These are phyloP conservation scores for Yarrowia osloensis DNA, from an alignment of 805 yeast species.

Conservation along the genomic window DNA sequence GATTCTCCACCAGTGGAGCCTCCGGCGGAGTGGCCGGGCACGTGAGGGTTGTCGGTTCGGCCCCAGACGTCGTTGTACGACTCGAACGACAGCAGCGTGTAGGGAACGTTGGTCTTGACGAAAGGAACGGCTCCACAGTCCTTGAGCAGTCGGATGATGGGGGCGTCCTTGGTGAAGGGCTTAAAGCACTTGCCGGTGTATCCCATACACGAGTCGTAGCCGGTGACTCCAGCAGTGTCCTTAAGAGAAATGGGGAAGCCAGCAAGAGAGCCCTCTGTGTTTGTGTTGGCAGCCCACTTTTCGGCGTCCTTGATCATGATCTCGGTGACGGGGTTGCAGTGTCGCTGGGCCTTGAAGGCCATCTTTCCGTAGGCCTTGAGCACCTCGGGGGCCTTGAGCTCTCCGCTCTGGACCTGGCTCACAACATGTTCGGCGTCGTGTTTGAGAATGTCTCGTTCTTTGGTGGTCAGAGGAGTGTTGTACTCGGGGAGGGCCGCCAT, in stretches of 20 bases:
- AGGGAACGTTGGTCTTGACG: constrained; percentile 59
- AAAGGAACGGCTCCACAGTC: constrained; percentile 59
- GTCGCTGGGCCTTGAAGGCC: constrained; percentile 64
- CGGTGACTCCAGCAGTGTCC: constrained; percentile 55
- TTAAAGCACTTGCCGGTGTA: constrained; percentile 49
- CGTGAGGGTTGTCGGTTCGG: constrained; percentile 52
- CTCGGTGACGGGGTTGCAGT: constrained; percentile 57
- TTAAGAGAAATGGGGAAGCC: constrained; percentile 66
- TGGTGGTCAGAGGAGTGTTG: constrained; percentile 43
- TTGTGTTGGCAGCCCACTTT: constrained; percentile 55
- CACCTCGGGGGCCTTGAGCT: constrained; percentile 53
- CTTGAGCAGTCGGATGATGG: constrained; percentile 48
- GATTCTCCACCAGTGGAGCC: constrained; percentile 61
- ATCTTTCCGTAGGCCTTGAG: constrained; percentile 65
- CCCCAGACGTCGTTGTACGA: constrained; percentile 60
- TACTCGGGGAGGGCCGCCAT: constrained; percentile 45
- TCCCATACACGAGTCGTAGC: constrained; percentile 56
- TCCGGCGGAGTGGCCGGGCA: constrained; percentile 51
- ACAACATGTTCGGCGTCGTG: constrained; percentile 49
- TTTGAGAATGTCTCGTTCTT: constrained; percentile 45
- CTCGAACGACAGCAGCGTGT: constrained; percentile 57
- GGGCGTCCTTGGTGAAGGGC: constrained; percentile 47
- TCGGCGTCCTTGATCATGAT: constrained; percentile 68
- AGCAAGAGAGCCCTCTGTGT: constrained; percentile 62
- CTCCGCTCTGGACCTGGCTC: constrained; percentile 50